Evolutionary conservation across 225 moss, liverwort and hornwort genomes (phyloP), one percentile per base, ranked within the genome.

Genomic region (Polytrichum commune): DNA sequence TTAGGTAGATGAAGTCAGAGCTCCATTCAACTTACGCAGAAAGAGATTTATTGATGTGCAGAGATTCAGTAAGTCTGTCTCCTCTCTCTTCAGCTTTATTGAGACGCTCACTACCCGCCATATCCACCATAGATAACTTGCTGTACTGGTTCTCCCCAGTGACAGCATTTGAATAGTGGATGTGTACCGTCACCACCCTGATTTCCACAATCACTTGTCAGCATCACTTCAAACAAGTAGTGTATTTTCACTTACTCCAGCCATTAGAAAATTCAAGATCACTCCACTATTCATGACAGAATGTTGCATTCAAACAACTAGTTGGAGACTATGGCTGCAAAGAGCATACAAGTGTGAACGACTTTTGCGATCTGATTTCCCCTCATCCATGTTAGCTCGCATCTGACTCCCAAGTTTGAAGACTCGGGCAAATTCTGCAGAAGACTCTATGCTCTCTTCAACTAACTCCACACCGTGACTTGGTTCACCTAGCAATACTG

Each of bases 21-120:
- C n/a, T 24, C 56, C 29, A 20, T 46, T 46, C 46, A 16, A 80
- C 83, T 86, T 78, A 88, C 75, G 94, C 97, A 69, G 88, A 80
- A 24, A 94, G 53, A 58, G 94, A 94, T 69, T 82, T 89, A 81
- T 89, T 89, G 5, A 86, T 78, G 58, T 89, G 89, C 63, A 89
- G 56, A 22, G 89, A 89, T 72, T 84, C 89, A 30, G 86, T 82
- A 70, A 89, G 82, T 53, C 86, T 86, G 75, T 84, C 84, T 71
- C 89, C 89, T 71, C 74, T 82, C 27, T 94, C 79, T 60, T 98
- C 97, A 62, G 85, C 92, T 70, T 78, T 86, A 54, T 80, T 83
- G 58, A 94, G 88, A 61, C 94, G 91, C 78, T 98, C 97, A 72
- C 92, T 94, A 66, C 94, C 89, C 70, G 94, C 90, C 90, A 94